phyloP scores from a whole-genome alignment of 352 stramenopile species.

The Globisporangium paddicum region DNA sequence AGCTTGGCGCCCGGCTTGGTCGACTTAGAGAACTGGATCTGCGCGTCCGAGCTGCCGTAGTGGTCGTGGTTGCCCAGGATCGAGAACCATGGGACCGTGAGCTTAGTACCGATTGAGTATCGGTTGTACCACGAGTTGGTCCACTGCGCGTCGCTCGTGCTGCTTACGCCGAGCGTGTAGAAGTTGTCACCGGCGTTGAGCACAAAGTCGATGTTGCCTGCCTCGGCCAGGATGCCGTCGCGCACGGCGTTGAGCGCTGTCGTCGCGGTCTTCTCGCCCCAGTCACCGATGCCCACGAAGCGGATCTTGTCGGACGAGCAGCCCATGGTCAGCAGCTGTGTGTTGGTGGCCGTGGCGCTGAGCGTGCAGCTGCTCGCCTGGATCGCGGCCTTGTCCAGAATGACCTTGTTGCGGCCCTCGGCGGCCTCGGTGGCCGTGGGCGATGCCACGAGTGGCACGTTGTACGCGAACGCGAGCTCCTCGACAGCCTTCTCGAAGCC shows the following conservation, averaged over 20 bases:
- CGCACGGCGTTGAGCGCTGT: conserved; percentile 24
- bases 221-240: conserved; percentile 25
- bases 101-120: conserved; percentile 25
- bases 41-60: conserved; percentile 28
- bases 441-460: conserved; percentile 20
- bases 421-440: conserved; percentile 16
- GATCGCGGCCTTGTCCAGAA: conserved; percentile 1
- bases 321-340: conserved; percentile 8
- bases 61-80: conserved; percentile 41
- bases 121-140: conserved; percentile 31
- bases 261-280: conserved; percentile 27
- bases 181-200: conserved; percentile 41
- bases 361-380: conserved; percentile 21
- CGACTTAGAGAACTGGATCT: conserved; percentile 26
- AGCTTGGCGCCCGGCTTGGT: conserved; percentile 21
- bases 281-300: conserved; percentile 33
- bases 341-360: conserved; percentile 13
- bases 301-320: conserved; percentile 21
- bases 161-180: conserved; percentile 28
- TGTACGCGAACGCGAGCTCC: conserved; percentile 25
- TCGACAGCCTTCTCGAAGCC: conserved; percentile 20
- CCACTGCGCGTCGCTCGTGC: conserved; percentile 25
- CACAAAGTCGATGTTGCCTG: conserved; percentile 26
- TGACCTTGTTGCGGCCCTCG: conserved; percentile 8
- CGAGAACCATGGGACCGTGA: conserved; percentile 38